A percentile compares a stretch with the other conserved stretches of the same genome.
These are phyloP conservation scores for Setaria italica DNA, from an alignment of 202 grass and related monocot genomes.

Conservation along the genomic window DNA sequence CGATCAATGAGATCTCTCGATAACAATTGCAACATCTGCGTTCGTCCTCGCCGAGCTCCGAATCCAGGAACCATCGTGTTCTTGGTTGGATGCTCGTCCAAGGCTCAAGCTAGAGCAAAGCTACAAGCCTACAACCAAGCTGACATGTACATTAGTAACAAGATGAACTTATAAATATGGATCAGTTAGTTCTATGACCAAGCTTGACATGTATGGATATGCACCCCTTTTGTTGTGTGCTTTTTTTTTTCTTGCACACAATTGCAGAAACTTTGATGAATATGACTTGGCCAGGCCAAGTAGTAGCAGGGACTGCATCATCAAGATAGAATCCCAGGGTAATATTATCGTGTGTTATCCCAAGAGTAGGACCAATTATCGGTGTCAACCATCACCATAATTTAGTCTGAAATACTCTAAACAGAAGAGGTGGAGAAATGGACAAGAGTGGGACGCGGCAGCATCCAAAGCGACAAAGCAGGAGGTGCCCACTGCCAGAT, in stretches of 20 bases:
- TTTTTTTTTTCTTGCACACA: background rate
- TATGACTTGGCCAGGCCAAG: background rate
- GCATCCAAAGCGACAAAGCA: slow-evolving; percentile 39
- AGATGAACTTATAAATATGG: background rate
- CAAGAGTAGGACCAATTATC: background rate
- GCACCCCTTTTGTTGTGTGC: too few relatives aligned
- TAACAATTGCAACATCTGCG: background rate
- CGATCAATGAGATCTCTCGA: background rate
- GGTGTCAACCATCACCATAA: background rate
- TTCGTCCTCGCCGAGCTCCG: background rate
- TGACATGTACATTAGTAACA: slow-evolving; percentile 4
- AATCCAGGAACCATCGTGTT: background rate
- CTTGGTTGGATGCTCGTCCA: background rate
- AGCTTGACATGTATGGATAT: background rate
- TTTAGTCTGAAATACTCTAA: background rate
- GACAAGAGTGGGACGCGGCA: slow-evolving; percentile 18
- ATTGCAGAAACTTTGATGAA: background rate
- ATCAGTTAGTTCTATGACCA: background rate
- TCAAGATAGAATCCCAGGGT: background rate
- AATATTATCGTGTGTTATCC: background rate
- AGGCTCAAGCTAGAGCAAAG: background rate
- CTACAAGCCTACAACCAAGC: background rate
- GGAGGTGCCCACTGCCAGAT: slow-evolving; percentile 20
- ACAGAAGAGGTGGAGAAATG: background rate
- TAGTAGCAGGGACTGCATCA: too few relatives aligned